A percentile compares a stretch with the other conserved stretches of the same genome.
Conservation (phyloP, 768 basidiomycete species). For the Gloeopeniophorella convolvens region DNA sequence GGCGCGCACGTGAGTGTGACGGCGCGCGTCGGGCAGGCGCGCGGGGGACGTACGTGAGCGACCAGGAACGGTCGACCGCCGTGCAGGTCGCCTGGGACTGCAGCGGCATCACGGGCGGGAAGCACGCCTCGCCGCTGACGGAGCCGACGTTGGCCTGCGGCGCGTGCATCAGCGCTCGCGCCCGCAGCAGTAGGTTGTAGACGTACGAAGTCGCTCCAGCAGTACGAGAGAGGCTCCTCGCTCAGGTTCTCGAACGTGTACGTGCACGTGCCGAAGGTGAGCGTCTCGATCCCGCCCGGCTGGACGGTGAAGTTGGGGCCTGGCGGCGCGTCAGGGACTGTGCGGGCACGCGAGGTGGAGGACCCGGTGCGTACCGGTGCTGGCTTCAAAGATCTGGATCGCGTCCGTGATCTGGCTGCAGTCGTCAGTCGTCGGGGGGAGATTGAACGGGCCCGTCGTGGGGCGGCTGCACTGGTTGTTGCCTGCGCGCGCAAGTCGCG, state of each 20-base stretch:
- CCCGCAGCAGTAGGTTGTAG: too few relatives aligned
- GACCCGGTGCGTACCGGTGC: background rate
- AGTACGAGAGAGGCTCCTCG: background rate
- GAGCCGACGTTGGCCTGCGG: background rate
- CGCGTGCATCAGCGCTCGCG: too few relatives aligned
- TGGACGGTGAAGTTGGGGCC: background rate
- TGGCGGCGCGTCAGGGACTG: background rate
- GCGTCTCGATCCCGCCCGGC: background rate
- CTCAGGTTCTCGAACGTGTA: background rate
- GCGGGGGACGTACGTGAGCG: background rate
- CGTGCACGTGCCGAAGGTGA: background rate
- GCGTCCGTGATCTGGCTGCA: background rate
- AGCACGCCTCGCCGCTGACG: background rate
- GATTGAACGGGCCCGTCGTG: too few relatives aligned
- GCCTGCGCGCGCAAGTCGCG: background rate
- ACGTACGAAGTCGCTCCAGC: conserved; percentile 1
- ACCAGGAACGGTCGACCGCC: background rate
- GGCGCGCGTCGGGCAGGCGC: too few relatives aligned
- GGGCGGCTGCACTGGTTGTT: background rate
- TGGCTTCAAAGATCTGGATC: background rate
- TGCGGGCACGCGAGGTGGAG: background rate
- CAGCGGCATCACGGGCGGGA: conserved; percentile 4
- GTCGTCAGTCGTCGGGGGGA: background rate
- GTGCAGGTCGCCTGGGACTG: background rate
- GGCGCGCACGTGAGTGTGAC: too few relatives aligned